Evolutionary conservation across 352 stramenopile genomes (phyloP).

Genomic region (Thalassiosira hispida): DNA sequence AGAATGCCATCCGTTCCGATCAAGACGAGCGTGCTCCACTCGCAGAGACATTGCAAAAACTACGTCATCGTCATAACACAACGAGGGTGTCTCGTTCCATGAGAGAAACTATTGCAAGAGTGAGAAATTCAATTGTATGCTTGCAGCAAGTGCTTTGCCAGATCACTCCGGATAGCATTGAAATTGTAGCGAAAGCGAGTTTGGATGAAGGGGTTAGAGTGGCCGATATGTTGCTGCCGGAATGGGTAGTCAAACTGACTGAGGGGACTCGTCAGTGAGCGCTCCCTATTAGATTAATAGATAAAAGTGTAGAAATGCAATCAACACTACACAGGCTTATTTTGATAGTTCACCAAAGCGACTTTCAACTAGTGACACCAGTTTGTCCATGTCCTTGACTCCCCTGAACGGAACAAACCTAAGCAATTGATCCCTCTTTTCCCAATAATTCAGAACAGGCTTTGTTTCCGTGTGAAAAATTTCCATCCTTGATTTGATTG

Average conservation of each 20-base stretch:
- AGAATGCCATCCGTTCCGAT: constrained; percentile 62
- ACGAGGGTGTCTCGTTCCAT: constrained; percentile 87
- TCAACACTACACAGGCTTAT: neutral
- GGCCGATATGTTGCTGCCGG: constrained; percentile 71
- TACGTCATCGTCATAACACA: constrained; percentile 87
- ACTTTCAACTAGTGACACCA: constrained; percentile 29
- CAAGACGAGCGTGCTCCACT: constrained; percentile 76
- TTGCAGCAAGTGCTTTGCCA: constrained; percentile 90
- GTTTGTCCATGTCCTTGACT: constrained; percentile 64
- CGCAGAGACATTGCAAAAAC: constrained; percentile 92
- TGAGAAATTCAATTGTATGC: constrained; percentile 89
- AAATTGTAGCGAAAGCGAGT: constrained; percentile 87
- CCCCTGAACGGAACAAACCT: constrained; percentile 70
- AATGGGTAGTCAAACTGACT: constrained; percentile 73
- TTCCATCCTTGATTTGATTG: constrained; percentile 63
- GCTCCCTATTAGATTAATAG: neutral
- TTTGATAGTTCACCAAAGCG: neutral
- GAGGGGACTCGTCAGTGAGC: constrained; percentile 48
- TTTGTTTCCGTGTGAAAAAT: constrained; percentile 69
- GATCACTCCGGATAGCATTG: constrained; percentile 92
- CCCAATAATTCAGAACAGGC: constrained; percentile 72
- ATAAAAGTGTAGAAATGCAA: too few species aligned
- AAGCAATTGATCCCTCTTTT: constrained; percentile 46
- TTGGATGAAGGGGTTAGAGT: constrained; percentile 60
- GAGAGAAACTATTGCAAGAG: constrained; percentile 87